A percentile compares a stretch with the other conserved stretches of the same genome.
These are phyloP conservation scores for Mycena albidolilacea DNA, from an alignment of 768 basidiomycete genomes.

Conservation along the genomic window DNA sequence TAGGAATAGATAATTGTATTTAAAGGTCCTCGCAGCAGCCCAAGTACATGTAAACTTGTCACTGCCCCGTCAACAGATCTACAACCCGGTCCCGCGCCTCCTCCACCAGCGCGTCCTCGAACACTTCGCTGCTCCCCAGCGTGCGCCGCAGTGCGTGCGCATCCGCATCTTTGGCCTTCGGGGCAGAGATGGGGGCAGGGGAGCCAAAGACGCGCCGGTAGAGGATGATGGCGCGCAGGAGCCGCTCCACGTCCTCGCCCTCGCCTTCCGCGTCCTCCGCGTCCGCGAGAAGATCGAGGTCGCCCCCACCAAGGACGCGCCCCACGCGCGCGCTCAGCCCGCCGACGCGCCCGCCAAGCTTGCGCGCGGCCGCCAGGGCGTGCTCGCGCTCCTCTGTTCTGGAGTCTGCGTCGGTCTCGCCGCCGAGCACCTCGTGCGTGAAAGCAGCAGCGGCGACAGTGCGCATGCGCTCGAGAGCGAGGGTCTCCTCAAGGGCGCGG, in stretches of 20 bases:
- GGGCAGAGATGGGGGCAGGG: conserved; percentile 19
- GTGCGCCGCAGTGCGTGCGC: conserved; percentile 61
- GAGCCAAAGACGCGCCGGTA: conserved; percentile 71
- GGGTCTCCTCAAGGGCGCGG: conserved; percentile 41
- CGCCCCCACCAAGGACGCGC: conserved; percentile 54
- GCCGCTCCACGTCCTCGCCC: conserved; percentile 55
- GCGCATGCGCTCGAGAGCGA: conserved; percentile 68
- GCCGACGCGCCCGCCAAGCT: conserved; percentile 72
- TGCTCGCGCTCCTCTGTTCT: conserved; percentile 53
- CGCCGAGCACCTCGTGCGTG: conserved; percentile 54
- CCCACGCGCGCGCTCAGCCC: conserved; percentile 71
- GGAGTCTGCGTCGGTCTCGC: neutral
- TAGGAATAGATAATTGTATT: neutral
- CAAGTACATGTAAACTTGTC: neutral
- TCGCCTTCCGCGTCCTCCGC: conserved; percentile 36
- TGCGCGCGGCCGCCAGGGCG: conserved; percentile 72
- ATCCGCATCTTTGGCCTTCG: conserved; percentile 49
- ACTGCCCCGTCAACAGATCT: conserved; percentile 67
- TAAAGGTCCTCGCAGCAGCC: neutral
- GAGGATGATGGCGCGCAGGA: conserved; percentile 73
- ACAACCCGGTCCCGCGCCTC: conserved; percentile 85
- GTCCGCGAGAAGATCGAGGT: conserved; percentile 39
- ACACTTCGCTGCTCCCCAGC: conserved; percentile 64
- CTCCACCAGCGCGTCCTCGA: conserved; percentile 67
- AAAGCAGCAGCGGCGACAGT: conserved; percentile 70